phyloP scores from a whole-genome alignment of 1,284 basidiomycete species.

The Leucoagaricus sp. region DNA sequence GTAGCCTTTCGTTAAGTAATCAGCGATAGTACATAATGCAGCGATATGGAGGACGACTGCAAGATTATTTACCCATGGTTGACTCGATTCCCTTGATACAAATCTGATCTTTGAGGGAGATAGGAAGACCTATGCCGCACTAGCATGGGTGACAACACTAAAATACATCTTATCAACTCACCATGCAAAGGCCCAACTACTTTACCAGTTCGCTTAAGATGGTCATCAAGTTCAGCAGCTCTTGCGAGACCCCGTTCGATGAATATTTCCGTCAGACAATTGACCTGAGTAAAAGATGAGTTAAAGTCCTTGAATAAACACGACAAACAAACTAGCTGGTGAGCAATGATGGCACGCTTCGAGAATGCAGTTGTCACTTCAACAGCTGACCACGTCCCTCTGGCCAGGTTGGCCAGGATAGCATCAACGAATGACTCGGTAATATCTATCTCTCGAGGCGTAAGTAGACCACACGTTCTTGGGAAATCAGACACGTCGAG shows the following conservation, averaged over 20 bases:
- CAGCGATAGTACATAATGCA: neutral
- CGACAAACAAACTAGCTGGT: constrained; percentile 66
- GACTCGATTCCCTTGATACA: constrained; percentile 59
- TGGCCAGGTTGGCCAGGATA: constrained; percentile 49
- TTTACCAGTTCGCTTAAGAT: constrained; percentile 49
- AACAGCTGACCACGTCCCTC: constrained; percentile 57
- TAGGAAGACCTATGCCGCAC: constrained; percentile 50
- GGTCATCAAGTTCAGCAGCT: constrained; percentile 59
- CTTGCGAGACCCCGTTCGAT: constrained; percentile 57
- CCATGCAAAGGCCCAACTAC: constrained; percentile 57
- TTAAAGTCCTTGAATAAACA: neutral
- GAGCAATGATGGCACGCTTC: constrained; percentile 80
- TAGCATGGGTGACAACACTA: constrained; percentile 19
- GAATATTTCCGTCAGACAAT: constrained; percentile 73
- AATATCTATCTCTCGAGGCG: constrained; percentile 62
- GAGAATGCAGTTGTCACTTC: constrained; percentile 76
- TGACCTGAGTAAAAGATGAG: constrained; percentile 27
- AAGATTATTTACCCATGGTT: constrained; percentile 47
- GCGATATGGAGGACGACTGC: neutral
- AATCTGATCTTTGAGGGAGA: constrained; percentile 68
- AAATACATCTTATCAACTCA: constrained; percentile 2
- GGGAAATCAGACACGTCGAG: constrained; percentile 62
- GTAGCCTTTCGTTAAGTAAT: constrained; percentile 54
- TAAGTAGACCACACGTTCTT: constrained; percentile 59
- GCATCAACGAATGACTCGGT: constrained; percentile 53